Evolutionary conservation across 352 stramenopile species (phyloP).

Genomic region (Phytophthora sp.): DNA sequence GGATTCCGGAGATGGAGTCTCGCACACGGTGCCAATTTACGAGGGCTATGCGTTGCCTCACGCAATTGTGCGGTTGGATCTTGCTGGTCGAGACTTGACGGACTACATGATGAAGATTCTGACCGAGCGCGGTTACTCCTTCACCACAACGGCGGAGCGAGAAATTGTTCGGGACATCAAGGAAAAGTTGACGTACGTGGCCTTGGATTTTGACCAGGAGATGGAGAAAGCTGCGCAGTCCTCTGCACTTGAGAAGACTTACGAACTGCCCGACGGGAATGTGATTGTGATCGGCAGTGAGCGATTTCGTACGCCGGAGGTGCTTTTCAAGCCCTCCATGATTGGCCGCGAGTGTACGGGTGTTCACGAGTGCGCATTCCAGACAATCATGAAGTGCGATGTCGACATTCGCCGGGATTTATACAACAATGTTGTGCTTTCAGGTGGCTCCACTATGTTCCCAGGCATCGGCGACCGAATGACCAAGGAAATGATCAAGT

Average conservation of each 20-base stretch:
- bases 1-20: constrained; percentile 94
- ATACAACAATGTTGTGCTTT: constrained; percentile 97
- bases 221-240: constrained; percentile 89
- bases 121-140: constrained; percentile 94
- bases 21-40: constrained; percentile 95
- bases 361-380: constrained; percentile 83
- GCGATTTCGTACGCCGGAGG: constrained; percentile 94
- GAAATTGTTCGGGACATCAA: constrained; percentile 98
- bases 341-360: constrained; percentile 88
- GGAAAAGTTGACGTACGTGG: constrained; percentile 97
- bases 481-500: constrained; percentile 92
- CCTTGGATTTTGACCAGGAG: constrained; percentile 95
- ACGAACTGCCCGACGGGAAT: constrained; percentile 97
- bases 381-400: constrained; percentile 92
- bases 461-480: constrained; percentile 94
- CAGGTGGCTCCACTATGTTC: constrained; percentile 96
- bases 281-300: constrained; percentile 98
- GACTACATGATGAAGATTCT: constrained; percentile 98
- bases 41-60: constrained; percentile 96
- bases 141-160: constrained; percentile 94
- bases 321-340: constrained; percentile 95
- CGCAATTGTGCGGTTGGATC: constrained; percentile 94
- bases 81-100: constrained; percentile 95
- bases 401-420: constrained; percentile 93
- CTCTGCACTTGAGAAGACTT: constrained; percentile 92